Evolutionary conservation across 2,329 filamentous ascomycete genomes (phyloP).

Genomic region (Didymosphaeria variabile): DNA sequence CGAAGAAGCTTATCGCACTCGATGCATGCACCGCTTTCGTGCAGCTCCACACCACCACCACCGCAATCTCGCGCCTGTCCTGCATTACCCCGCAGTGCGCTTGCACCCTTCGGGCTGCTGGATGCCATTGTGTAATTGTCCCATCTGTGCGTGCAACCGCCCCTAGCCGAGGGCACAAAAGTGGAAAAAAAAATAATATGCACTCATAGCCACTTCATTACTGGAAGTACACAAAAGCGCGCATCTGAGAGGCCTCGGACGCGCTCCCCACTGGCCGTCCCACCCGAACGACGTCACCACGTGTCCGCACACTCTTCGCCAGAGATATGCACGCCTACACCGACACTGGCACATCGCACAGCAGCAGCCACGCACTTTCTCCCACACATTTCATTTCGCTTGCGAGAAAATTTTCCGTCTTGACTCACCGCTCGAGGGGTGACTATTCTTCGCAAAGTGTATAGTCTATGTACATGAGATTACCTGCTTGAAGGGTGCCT

Average conservation of each 20-base stretch:
- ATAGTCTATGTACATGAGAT: no score
- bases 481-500: no score
- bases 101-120: conserved; percentile 7
- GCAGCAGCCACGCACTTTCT: not conserved
- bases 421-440: no score
- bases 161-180: not conserved
- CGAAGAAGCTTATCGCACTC: conserved; percentile 38
- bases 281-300: not conserved
- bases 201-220: not conserved
- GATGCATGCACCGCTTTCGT: conserved; percentile 34
- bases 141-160: not conserved
- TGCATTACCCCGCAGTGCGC: conserved; percentile 19
- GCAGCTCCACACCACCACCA: conserved; percentile 26
- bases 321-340: not conserved
- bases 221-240: no score
- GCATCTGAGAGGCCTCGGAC: not conserved
- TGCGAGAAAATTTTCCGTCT: no score
- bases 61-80: conserved; percentile 21
- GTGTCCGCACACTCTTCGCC: not conserved
- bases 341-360: not conserved
- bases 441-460: no score
- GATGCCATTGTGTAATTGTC: conserved; percentile 2
- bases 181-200: not conserved
- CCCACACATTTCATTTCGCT: no score
- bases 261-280: not conserved